Percentiles rank a stretch among this genome's conserved stretches.
Evolutionary conservation across 2,329 filamentous ascomycete species (phyloP).

Genomic region (Cladorrhinum sp.): DNA sequence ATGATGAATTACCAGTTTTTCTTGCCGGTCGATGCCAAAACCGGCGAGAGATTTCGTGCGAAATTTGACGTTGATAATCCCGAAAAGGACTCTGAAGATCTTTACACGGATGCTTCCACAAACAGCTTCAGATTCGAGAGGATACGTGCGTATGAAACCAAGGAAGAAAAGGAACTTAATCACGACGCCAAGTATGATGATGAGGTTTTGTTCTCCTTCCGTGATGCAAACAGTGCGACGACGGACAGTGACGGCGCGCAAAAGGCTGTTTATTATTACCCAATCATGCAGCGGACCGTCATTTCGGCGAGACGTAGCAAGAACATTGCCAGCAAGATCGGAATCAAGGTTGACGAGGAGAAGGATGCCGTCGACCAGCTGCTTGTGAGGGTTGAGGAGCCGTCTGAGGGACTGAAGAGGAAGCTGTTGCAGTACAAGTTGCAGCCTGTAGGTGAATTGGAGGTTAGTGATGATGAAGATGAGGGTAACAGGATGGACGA

Average conservation of each 20-base stretch:
- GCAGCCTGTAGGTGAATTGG: slow-evolving; percentile 49
- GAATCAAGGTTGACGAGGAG: slow-evolving; percentile 44
- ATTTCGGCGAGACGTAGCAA: slow-evolving; percentile 62
- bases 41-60: slow-evolving; percentile 55
- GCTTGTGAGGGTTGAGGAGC: slow-evolving; percentile 54
- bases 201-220: slow-evolving; percentile 59
- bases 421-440: slow-evolving; percentile 52
- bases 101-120: slow-evolving; percentile 49
- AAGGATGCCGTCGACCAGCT: slow-evolving; percentile 55
- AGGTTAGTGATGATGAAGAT: slow-evolving; percentile 34
- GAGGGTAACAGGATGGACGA: slow-evolving; percentile 21
- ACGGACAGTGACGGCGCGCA: slow-evolving; percentile 42
- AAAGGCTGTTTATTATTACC: slow-evolving; percentile 65
- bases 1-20: slow-evolving; percentile 67
- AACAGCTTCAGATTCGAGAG: slow-evolving; percentile 60
- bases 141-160: slow-evolving; percentile 63
- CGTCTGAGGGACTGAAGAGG: slow-evolving; percentile 50
- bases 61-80: slow-evolving; percentile 59
- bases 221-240: slow-evolving; percentile 42
- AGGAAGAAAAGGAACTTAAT: slow-evolving; percentile 54
- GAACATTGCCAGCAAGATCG: slow-evolving; percentile 56
- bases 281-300: slow-evolving; percentile 61
- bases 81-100: slow-evolving; percentile 49
- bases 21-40: slow-evolving; percentile 48
- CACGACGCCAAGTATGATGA: slow-evolving; percentile 61